Base-by-base conservation (phyloP, 148 eudicot species). In the Hydrangea macrophylla region DNA sequence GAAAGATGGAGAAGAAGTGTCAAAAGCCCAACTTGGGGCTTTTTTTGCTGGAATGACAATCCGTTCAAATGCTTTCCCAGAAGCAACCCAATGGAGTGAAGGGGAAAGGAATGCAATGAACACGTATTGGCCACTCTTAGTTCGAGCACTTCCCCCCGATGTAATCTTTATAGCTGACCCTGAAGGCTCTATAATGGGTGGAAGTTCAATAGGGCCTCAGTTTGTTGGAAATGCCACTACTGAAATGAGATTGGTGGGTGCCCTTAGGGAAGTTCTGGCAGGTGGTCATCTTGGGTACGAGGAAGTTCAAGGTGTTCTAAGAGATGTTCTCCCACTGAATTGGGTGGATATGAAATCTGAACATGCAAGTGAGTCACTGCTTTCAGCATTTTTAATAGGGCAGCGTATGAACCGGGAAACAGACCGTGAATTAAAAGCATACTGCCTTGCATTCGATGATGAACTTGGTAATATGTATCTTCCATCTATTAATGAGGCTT, bases 341-440 rank as follows among this genome's bases (percentile, higher is more conserved):
- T 67, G 70, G 48, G 81, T 73, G 58, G 81, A 77, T 58, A 70
- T 62, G 33, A 56, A 59, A 39, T 75, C 89, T 56, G 83, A 70
- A 64, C 61, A 68, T 69, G 86, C 84, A 66, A 90, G 89, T 51
- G 96, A 88, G 79, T 94, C 98, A 37, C 77, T 94, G 77, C 84
- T 94, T 58, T 86, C 98, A 30, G 98, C 98, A 20, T 88, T 94
- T 78, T 80, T 94, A 80, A 94, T 94, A 39, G 97, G 97, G 57
- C 98, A 94, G 66, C 92, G 98, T 45, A 94, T 94, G 96, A 94
- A 94, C 75, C 83, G 96, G 80, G 98, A 94, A 81, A 90, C 97
- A 68, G 90, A 94, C 70, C 92, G 98, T 51, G 98, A 94, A 81
- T 84, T 94, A 44, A 94, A 94, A 84, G 97, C 98, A 17, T 94